Evolutionary conservation across 257 asterid genomes (phyloP).

Genomic region (Solanum etuberosum): DNA sequence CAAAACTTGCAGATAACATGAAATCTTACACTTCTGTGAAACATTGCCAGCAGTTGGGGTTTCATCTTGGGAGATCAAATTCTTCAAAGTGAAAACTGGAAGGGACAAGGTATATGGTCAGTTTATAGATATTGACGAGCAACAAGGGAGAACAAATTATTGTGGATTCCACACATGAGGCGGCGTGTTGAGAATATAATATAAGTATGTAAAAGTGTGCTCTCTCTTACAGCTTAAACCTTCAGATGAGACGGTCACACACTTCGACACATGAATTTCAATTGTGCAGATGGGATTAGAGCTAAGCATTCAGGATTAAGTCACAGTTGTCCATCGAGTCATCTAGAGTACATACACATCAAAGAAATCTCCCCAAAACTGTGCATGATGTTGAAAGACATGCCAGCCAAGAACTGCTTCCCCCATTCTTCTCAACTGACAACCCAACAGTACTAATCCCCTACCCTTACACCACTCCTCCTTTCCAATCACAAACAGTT

Average conservation of each 20-base stretch:
- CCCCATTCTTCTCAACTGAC: not conserved
- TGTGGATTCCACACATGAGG: not conserved
- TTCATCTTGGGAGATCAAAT: conserved; percentile 67
- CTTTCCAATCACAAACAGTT: not conserved
- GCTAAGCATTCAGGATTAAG: not conserved
- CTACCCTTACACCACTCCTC: not conserved
- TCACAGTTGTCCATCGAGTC: not conserved
- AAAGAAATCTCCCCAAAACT: not conserved
- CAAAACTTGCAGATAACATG: not conserved
- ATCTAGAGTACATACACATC: not conserved
- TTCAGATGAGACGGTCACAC: not conserved
- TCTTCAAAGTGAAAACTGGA: conserved; percentile 74
- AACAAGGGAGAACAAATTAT: not conserved
- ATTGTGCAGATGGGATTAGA: not conserved
- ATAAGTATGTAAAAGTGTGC: not conserved
- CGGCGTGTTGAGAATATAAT: not conserved
- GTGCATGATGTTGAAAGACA: not conserved
- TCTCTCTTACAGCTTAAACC: not conserved
- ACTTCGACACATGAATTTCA: not conserved
- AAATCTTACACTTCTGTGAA: conserved; percentile 61
- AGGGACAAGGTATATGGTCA: not conserved
- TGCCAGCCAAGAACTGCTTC: not conserved
- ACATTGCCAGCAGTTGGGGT: conserved; percentile 32
- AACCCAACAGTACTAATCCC: not conserved
- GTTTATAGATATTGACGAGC: not conserved